These are phyloP conservation scores for Saturnispora halmiae DNA, from an alignment of 805 yeast species.

Conservation along the genomic window DNA sequence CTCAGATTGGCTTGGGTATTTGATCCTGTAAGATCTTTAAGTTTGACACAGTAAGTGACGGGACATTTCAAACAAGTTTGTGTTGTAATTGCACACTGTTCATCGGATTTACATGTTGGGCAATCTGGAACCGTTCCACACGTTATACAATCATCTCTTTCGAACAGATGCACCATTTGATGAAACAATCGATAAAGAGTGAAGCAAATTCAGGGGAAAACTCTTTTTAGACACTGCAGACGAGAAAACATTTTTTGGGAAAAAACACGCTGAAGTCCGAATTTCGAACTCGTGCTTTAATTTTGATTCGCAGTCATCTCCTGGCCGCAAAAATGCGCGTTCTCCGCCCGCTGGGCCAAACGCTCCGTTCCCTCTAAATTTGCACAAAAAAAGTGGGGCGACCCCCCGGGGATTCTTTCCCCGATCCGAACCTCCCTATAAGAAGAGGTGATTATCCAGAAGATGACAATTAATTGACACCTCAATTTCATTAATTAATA, in stretches of 20 bases:
- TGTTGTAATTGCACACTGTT: conserved; percentile 46
- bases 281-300: not conserved
- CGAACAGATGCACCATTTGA: not conserved
- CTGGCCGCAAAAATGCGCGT: no score
- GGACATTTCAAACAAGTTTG: conserved; percentile 56
- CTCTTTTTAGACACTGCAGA: no score
- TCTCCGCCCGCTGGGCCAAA: not conserved
- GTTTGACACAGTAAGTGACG: conserved; percentile 38
- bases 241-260: not conserved
- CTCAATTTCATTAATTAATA: not conserved
- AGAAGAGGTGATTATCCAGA: not conserved
- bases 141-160: conserved; percentile 20
- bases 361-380: not conserved
- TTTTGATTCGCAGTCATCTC: no score
- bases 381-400: not conserved
- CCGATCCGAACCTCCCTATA: no score
- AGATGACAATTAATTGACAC: not conserved
- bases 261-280: no score
- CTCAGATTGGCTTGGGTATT: conserved; percentile 14
- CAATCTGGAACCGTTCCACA: conserved; percentile 35
- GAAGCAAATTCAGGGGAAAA: conserved; percentile 7
- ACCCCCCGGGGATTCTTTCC: conserved; percentile 2
- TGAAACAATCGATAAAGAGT: no score
- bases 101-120: conserved; percentile 45
- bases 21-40: conserved; percentile 13